Evolutionary conservation across 1,139 yeast genomes (phyloP), one percentile per base, ranked within the genome.

Genomic region (Lodderomyces parapsilosis): DNA sequence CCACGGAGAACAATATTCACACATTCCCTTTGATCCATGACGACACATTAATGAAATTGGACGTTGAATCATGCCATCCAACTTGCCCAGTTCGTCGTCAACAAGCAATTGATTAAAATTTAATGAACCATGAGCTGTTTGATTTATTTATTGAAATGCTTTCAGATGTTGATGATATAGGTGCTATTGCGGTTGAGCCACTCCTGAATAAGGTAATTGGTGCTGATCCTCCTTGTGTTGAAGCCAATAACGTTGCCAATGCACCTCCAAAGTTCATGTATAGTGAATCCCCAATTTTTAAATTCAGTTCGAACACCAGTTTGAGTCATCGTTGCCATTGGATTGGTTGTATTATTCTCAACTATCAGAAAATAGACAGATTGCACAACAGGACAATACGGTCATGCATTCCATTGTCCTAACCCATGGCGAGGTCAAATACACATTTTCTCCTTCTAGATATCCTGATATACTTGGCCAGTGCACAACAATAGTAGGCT

Each of bases 21-120:
- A 93, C 99, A 93, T 93, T 2, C 98, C 99, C 54, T 85, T 86
- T 31, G 83, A 91, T 3, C 94, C 89, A 60, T 94, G 99, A 45
- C 84, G 80, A 62, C 99, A 93, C 56, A 90, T 71, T 4, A 65
- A 60, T 6, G 89, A 80, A 49, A 71, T 76, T 25, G 71, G 65
- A 30, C 99, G 76, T 32, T 74, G 65, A 47, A 94, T 89, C 46
- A 86, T 68, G 1, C 99, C 99, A 38, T 80, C 78, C 42, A 78
- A 74, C 38, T 70, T 72, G 42, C 86, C 94, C 34, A 91, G 69
- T n/a, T 60, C 60, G 44, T 77, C 78, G 60, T 94, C 99, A 0
- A 91, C 74, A 0, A 79, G 69, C 33, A 82, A 63, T 57, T 83
- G 82, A 8, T 58, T 49, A 6, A 64, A 57, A 18, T 54, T 51